phyloP scores from a whole-genome alignment of 2,329 filamentous ascomycete genomes.

The Xylaria multiplex region DNA sequence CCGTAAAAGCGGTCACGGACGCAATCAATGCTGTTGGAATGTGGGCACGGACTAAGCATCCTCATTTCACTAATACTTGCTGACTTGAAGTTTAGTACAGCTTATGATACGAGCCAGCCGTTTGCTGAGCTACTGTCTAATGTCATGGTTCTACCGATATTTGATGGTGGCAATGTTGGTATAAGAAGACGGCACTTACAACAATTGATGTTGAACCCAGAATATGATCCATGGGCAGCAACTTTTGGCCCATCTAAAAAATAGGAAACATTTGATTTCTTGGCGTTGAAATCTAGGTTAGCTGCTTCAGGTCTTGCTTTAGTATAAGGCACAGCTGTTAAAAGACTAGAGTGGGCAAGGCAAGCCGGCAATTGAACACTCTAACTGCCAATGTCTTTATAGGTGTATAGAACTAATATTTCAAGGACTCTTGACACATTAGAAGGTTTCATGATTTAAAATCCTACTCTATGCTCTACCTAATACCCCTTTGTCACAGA shows the following conservation, averaged over 20 bases:
- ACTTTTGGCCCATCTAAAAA: constrained; percentile 41
- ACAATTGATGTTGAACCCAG: constrained; percentile 54
- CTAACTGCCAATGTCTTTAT: too few species aligned
- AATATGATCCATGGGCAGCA: constrained; percentile 59
- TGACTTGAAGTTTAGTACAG: constrained; percentile 43
- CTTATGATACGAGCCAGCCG: constrained; percentile 55
- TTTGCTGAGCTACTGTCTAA: constrained; percentile 58
- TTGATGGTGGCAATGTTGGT: constrained; percentile 65
- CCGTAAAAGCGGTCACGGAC: constrained; percentile 59
- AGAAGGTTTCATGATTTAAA: too few species aligned
- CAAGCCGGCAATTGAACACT: too few species aligned
- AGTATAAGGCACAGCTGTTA: too few species aligned
- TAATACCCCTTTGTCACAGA: too few species aligned
- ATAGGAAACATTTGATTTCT: too few species aligned
- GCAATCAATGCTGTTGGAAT: constrained; percentile 64
- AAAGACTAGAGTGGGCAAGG: too few species aligned
- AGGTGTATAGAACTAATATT: too few species aligned
- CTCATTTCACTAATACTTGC: not conserved
- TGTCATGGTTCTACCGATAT: constrained; percentile 59
- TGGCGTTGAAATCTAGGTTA: too few species aligned
- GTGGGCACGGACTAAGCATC: constrained; percentile 44
- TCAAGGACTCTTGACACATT: too few species aligned
- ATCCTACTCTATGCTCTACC: too few species aligned
- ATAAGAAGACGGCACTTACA: constrained; percentile 61
- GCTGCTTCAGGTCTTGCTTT: too few species aligned